Evolutionary conservation across 192 early-diverging fungal genomes (phyloP).

Genomic region (Coemansia sp.): DNA sequence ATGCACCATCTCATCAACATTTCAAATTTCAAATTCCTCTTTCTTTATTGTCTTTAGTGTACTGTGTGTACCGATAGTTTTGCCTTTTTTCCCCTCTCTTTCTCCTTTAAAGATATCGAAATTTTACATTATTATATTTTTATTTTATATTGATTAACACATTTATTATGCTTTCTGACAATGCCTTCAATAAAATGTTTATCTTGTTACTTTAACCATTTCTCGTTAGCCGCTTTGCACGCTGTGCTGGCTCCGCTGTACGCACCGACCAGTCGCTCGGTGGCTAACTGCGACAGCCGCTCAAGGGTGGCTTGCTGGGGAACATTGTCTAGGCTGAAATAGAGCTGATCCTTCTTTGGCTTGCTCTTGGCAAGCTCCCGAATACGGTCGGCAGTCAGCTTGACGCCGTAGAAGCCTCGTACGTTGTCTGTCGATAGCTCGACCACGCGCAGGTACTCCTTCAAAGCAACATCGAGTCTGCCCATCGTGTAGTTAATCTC

Average conservation of each 20-base stretch:
- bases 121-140: conserved; percentile 3
- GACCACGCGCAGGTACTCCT: conserved; percentile 85
- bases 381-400: conserved; percentile 56
- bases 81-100: neutral
- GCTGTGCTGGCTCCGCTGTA: conserved; percentile 9
- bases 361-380: conserved; percentile 11
- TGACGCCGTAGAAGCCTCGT: conserved; percentile 85
- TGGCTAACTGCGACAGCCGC: conserved; percentile 44
- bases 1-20: neutral
- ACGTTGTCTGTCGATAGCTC: conserved; percentile 84
- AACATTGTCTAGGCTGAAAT: conserved; percentile 13
- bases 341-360: conserved; percentile 17
- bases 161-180: neutral
- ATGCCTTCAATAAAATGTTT: neutral
- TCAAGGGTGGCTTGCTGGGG: conserved; percentile 42
- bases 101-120: neutral
- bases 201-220: neutral
- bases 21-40: neutral
- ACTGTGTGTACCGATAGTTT: neutral
- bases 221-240: neutral
- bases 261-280: conserved; percentile 34
- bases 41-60: neutral
- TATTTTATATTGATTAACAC: conserved; percentile 2
- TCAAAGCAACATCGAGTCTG: conserved; percentile 68
- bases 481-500: conserved; percentile 81